Conservation (phyloP, 2,329 filamentous ascomycete species). For the Neofusicoccum laricinum region DNA sequence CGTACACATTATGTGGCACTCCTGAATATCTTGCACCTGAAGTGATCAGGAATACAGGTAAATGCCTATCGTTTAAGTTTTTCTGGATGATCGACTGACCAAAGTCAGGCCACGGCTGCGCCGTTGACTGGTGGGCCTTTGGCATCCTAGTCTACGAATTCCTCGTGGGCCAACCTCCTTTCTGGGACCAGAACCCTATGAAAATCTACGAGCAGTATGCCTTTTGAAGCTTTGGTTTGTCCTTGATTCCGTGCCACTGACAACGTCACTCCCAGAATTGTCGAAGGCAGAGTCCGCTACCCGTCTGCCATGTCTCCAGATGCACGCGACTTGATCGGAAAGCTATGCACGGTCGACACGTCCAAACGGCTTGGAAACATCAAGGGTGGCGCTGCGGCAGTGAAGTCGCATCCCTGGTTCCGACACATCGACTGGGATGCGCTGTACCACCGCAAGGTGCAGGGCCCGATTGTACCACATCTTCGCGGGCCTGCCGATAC, state of each 20-base stretch:
- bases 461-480: slow-evolving; percentile 73
- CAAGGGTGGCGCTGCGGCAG: slow-evolving; percentile 66
- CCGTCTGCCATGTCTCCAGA: slow-evolving; percentile 65
- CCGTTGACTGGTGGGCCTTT: slow-evolving; percentile 85
- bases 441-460: slow-evolving; percentile 60
- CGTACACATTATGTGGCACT: slow-evolving; percentile 79
- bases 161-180: slow-evolving; percentile 78
- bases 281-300: slow-evolving; percentile 74
- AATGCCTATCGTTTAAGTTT: neutral
- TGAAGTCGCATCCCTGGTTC: slow-evolving; percentile 78
- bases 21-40: slow-evolving; percentile 82
- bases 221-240: neutral
- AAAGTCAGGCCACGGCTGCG: slow-evolving; percentile 56
- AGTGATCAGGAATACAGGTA: slow-evolving; percentile 78
- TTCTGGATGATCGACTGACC: slow-evolving; percentile 20
- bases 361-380: slow-evolving; percentile 77
- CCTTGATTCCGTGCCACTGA: neutral
- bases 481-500: slow-evolving; percentile 71
- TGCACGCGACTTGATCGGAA: slow-evolving; percentile 71
- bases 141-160: slow-evolving; percentile 84
- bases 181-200: slow-evolving; percentile 83
- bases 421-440: slow-evolving; percentile 70
- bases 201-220: slow-evolving; percentile 72
- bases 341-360: slow-evolving; percentile 75
- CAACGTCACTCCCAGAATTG: slow-evolving; percentile 55